Percentiles rank a stretch among this genome's conserved stretches.
Conservation (phyloP, 768 basidiomycete genomes). For the Mycena latifolia region DNA sequence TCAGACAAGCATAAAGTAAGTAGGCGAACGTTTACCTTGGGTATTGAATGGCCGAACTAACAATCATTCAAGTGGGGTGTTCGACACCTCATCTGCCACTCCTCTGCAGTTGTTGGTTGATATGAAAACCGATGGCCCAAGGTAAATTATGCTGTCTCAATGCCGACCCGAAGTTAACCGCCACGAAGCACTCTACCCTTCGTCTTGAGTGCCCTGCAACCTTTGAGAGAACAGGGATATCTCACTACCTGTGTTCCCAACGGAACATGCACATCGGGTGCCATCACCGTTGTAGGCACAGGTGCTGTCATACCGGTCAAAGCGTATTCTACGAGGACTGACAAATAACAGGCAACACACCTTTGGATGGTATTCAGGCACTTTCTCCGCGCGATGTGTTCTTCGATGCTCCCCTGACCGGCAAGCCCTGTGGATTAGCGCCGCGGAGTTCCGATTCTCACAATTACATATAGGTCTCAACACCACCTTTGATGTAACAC, state of each 20-base stretch:
- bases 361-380: slow-evolving; percentile 57
- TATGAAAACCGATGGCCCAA: slow-evolving; percentile 63
- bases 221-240: slow-evolving; percentile 57
- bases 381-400: slow-evolving; percentile 62
- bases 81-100: slow-evolving; percentile 55
- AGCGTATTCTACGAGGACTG: not conserved
- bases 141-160: slow-evolving; percentile 42
- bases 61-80: slow-evolving; percentile 56
- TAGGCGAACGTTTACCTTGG: not conserved
- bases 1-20: slow-evolving; percentile 48
- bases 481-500: slow-evolving; percentile 53
- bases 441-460: not conserved
- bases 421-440: slow-evolving; percentile 9
- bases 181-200: slow-evolving; percentile 50
- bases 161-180: slow-evolving; percentile 1
- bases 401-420: slow-evolving; percentile 64
- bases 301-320: slow-evolving; percentile 44
- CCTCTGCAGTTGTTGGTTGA: slow-evolving; percentile 64
- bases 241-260: slow-evolving; percentile 59
- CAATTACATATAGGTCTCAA: slow-evolving; percentile 35
- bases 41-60: not conserved
- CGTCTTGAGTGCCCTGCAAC: slow-evolving; percentile 58
- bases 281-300: slow-evolving; percentile 61
- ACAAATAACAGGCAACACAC: slow-evolving; percentile 50
- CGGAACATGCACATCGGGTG: slow-evolving; percentile 50